phyloP scores from a whole-genome alignment of 2,329 filamentous ascomycete species.

The Colletotrichum sp. region DNA sequence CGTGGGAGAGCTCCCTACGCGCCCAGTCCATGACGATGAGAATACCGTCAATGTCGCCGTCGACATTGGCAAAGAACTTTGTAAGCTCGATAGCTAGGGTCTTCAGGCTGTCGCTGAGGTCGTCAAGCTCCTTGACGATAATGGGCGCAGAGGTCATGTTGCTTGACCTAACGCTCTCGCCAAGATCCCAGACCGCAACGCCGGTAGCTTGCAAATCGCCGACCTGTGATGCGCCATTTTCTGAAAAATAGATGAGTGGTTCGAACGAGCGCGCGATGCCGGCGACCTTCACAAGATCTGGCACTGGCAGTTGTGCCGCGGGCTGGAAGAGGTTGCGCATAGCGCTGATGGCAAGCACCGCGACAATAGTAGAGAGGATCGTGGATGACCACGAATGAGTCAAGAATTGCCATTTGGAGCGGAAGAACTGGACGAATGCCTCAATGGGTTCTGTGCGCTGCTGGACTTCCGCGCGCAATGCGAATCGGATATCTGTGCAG shows the following conservation, averaged over 20 bases:
- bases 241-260: constrained; percentile 92
- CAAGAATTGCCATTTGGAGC: constrained; percentile 61
- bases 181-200: constrained; percentile 92
- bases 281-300: constrained; percentile 89
- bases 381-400: constrained; percentile 75
- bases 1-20: constrained; percentile 77
- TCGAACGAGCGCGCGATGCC: constrained; percentile 90
- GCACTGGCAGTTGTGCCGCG: constrained; percentile 68
- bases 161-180: constrained; percentile 85
- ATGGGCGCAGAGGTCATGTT: constrained; percentile 90
- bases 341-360: constrained; percentile 68
- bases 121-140: constrained; percentile 86
- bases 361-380: constrained; percentile 63
- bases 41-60: constrained; percentile 91
- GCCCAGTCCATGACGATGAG: constrained; percentile 97
- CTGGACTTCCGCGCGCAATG: constrained; percentile 84
- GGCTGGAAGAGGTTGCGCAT: constrained; percentile 73
- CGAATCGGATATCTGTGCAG: constrained; percentile 80
- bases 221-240: constrained; percentile 85
- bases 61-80: constrained; percentile 90
- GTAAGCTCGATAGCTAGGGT: constrained; percentile 84
- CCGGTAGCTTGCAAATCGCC: constrained; percentile 89
- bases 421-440: constrained; percentile 68
- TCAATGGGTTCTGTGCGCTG: constrained; percentile 87
- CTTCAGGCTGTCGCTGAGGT: constrained; percentile 84